phyloP scores from a whole-genome alignment of 176 grass and related monocot species.

The Musa itinerans region DNA sequence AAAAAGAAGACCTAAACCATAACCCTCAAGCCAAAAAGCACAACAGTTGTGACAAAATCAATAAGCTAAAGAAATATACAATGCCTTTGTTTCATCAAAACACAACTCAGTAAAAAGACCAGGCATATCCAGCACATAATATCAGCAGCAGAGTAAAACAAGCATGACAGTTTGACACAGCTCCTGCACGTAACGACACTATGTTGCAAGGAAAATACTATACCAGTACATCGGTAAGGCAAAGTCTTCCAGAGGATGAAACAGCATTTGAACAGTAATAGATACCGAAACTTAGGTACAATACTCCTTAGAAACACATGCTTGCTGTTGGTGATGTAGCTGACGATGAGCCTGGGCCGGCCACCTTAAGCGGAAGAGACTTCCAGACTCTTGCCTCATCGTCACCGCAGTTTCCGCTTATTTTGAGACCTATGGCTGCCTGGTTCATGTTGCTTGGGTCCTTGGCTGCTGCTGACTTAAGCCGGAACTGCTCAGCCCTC shows the following conservation, averaged over 20 bases:
- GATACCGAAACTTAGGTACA: background rate
- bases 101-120: too few relatives aligned
- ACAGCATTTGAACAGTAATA: background rate
- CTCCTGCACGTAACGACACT: background rate
- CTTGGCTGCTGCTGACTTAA: constrained; percentile 36
- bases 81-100: too few relatives aligned
- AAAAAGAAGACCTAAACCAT: too few relatives aligned
- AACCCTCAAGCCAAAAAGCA: too few relatives aligned
- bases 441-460: background rate
- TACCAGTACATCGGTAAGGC: too few relatives aligned
- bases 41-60: too few relatives aligned
- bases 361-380: constrained; percentile 36
- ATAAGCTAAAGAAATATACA: too few relatives aligned
- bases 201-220: background rate
- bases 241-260: background rate
- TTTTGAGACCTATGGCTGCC: constrained; percentile 26
- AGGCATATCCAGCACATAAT: background rate
- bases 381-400: constrained; percentile 40
- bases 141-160: background rate
- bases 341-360: background rate
- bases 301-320: constrained; percentile 40
- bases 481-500: constrained; percentile 57
- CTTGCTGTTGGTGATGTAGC: constrained; percentile 28
- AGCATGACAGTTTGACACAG: background rate
- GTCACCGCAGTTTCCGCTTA: constrained; percentile 29